phyloP scores from a whole-genome alignment of 495 filamentous ascomycete species.

The Lasiosphaeriaceae sp. region DNA sequence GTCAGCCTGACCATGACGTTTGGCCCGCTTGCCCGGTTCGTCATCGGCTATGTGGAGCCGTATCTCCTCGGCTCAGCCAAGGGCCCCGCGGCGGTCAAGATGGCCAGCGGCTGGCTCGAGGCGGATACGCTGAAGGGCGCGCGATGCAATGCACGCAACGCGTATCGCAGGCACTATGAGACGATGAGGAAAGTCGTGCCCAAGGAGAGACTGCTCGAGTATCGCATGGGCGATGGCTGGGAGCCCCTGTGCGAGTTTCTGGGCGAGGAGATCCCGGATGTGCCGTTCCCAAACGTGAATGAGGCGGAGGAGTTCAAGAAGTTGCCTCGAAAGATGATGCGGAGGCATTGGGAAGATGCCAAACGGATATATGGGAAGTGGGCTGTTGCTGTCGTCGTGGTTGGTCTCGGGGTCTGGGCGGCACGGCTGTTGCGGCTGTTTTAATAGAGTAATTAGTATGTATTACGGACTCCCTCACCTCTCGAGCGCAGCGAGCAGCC shows the following conservation, averaged over 20 bases:
- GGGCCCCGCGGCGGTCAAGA: constrained; percentile 7
- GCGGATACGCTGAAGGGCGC: constrained; percentile 19
- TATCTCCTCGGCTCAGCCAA: constrained; percentile 5
- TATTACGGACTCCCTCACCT: no score
- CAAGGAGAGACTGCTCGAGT: constrained; percentile 36
- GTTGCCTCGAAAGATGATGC: background rate
- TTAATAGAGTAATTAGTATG: no score
- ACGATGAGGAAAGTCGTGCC: constrained; percentile 29
- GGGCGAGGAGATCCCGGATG: constrained; percentile 32
- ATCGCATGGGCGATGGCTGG: constrained; percentile 42
- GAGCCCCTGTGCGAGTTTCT: constrained; percentile 44
- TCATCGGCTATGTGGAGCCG: constrained; percentile 2
- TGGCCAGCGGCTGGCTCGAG: constrained; percentile 21
- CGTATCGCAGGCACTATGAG: constrained; percentile 25
- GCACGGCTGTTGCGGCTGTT: no score
- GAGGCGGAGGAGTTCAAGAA: constrained; percentile 17
- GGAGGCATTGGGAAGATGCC: no score
- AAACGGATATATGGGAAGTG: no score
- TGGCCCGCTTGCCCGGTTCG: background rate
- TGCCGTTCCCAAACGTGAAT: constrained; percentile 41
- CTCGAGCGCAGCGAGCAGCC: no score
- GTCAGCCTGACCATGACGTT: constrained; percentile 5
- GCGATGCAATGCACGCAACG: background rate
- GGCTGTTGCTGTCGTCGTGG: no score
- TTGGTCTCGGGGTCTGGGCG: no score